Evolutionary conservation across 78 protist genomes (phyloP).

Genomic region (Dictyostelium citrinum): DNA sequence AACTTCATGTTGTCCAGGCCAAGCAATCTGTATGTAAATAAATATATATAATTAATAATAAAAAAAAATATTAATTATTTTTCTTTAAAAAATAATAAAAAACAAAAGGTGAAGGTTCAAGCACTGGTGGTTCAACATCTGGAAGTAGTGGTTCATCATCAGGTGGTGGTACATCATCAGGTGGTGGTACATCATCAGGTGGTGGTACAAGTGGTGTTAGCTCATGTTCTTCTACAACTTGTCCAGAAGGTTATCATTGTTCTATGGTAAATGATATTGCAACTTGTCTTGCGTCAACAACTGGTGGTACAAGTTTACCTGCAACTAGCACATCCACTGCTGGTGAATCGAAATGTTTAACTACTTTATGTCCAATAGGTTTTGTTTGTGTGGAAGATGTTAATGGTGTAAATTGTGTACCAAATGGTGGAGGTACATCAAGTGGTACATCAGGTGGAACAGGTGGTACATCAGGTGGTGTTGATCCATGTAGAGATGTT

Average conservation of each 20-base stretch:
- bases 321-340: neutral
- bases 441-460: neutral
- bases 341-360: neutral
- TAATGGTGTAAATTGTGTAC: neutral
- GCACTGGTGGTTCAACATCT: neutral
- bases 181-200: neutral
- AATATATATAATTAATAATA: neutral
- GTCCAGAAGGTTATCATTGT: neutral
- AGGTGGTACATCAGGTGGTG: neutral
- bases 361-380: neutral
- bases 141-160: neutral
- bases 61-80: neutral
- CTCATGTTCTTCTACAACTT: neutral
- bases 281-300: neutral
- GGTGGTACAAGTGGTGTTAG: neutral
- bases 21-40: neutral
- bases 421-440: neutral
- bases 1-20: neutral
- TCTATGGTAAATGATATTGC: neutral
- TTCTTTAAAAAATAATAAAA: neutral
- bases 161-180: neutral
- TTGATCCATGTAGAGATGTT: neutral
- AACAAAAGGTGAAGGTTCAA: neutral
- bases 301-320: neutral
- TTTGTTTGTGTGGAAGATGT: neutral